These are phyloP conservation scores for Lumnitzera racemosa DNA, from an alignment of 345 rosid species.

Conservation along the genomic window DNA sequence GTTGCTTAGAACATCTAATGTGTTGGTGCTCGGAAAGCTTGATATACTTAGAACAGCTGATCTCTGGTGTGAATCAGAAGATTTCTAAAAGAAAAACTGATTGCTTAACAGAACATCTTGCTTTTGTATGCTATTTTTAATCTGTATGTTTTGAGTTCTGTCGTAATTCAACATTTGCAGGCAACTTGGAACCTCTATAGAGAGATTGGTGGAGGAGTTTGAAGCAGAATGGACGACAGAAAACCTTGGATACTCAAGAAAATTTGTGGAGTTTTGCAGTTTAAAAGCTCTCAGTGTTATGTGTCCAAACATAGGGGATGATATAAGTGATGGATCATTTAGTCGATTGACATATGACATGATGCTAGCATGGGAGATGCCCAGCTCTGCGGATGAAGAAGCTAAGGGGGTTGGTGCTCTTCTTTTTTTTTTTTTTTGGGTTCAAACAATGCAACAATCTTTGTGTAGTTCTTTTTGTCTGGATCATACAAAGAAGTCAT, in stretches of 20 bases:
- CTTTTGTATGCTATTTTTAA: no score
- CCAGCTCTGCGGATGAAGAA: conserved; percentile 37
- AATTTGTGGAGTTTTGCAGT: conserved; percentile 67
- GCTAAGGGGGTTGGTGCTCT: conserved; percentile 17
- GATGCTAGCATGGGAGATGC: conserved; percentile 91
- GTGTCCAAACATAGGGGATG: conserved; percentile 47
- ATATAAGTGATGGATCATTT: conserved; percentile 56
- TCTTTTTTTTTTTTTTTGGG: background rate
- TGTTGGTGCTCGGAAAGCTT: no score
- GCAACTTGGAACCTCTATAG: conserved; percentile 35
- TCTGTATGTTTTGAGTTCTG: no score
- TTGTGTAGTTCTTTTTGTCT: no score
- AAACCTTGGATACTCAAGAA: conserved; percentile 40
- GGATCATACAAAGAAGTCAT: no score
- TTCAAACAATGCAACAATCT: background rate
- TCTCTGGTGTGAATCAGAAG: no score
- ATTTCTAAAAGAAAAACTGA: no score
- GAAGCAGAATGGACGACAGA: conserved; percentile 56
- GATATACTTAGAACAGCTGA: no score
- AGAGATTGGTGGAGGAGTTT: conserved; percentile 54
- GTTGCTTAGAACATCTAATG: no score
- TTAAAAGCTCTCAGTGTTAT: conserved; percentile 33
- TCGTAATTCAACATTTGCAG: conserved; percentile 17
- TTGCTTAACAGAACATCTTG: no score
- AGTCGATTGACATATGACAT: conserved; percentile 64